Conservation (phyloP, 495 filamentous ascomycete species). For the Tuber umbilicatum region DNA sequence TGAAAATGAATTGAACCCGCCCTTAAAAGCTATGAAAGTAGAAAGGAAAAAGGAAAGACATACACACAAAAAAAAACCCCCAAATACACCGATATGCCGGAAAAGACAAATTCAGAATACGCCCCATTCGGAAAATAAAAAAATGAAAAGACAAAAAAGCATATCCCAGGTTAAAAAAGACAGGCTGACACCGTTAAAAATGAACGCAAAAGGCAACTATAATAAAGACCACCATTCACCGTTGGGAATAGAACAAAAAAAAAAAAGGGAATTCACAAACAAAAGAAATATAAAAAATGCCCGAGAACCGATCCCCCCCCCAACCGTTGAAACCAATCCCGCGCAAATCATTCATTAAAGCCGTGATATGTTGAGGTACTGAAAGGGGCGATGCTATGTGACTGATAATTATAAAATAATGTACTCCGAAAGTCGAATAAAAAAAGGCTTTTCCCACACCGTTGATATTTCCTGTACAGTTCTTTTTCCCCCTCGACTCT, state of each 20-base stretch:
- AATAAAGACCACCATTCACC: constrained; percentile 40
- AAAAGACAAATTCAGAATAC: constrained; percentile 24
- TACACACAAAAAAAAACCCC: constrained; percentile 23
- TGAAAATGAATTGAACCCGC: constrained; percentile 26
- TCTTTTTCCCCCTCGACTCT: constrained; percentile 11
- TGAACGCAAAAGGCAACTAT: constrained; percentile 40
- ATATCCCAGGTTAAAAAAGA: constrained; percentile 32
- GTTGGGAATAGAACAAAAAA: constrained; percentile 39
- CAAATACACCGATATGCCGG: constrained; percentile 40
- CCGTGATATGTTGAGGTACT: constrained; percentile 41
- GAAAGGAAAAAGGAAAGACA: constrained; percentile 25
- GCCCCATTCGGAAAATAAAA: constrained; percentile 39
- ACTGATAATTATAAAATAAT: constrained; percentile 40
- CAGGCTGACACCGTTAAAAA: constrained; percentile 35
- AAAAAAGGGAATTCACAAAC: constrained; percentile 15
- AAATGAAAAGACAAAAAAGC: constrained; percentile 32
- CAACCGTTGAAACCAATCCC: constrained; percentile 15
- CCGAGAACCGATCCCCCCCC: constrained; percentile 20
- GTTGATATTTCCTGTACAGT: background rate
- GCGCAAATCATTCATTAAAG: constrained; percentile 42
- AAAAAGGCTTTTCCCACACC: background rate
- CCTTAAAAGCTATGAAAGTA: constrained; percentile 26
- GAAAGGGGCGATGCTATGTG: constrained; percentile 42
- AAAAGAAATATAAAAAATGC: constrained; percentile 40
- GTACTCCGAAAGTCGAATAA: constrained; percentile 23